Evolutionary conservation across 768 basidiomycete species (phyloP).

Genomic region (Xerocomus brunneocitrinus): DNA sequence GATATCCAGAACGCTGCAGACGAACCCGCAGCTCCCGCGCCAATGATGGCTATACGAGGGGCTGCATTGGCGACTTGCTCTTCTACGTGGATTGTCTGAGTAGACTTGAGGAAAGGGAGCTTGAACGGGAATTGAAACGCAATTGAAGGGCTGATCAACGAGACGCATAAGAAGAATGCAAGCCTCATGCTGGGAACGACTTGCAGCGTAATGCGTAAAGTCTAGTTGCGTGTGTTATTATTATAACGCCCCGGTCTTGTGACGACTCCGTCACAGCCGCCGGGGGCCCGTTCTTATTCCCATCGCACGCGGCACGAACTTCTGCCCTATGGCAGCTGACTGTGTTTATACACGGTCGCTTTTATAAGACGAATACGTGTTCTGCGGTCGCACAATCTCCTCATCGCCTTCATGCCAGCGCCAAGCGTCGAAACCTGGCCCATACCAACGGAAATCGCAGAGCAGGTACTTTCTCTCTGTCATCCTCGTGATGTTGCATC

Average conservation of each 20-base stretch:
- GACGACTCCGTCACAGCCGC: no score
- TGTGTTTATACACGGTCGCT: no score
- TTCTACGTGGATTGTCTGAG: constrained; percentile 18
- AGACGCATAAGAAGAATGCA: constrained; percentile 14
- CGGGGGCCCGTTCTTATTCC: background rate
- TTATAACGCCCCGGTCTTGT: no score
- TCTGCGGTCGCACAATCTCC: background rate
- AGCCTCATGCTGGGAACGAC: constrained; percentile 6
- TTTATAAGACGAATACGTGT: no score
- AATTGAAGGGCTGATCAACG: constrained; percentile 20
- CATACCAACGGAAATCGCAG: constrained; percentile 50
- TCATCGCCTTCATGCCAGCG: background rate
- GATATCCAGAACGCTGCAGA: constrained; percentile 84
- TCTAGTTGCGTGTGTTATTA: background rate
- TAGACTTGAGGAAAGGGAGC: constrained; percentile 49
- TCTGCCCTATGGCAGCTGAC: no score
- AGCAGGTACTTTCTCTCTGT: constrained; percentile 37
- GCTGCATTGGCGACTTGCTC: constrained; percentile 21
- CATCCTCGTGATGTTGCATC: constrained; percentile 53
- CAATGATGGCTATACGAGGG: constrained; percentile 78
- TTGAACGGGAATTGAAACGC: constrained; percentile 50
- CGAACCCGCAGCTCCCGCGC: constrained; percentile 84
- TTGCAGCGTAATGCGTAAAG: background rate
- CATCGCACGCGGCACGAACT: no score
- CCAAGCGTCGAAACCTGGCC: background rate